These are phyloP conservation scores for Pisolithus tinctorius DNA, from an alignment of 768 basidiomycete genomes.

Conservation along the genomic window DNA sequence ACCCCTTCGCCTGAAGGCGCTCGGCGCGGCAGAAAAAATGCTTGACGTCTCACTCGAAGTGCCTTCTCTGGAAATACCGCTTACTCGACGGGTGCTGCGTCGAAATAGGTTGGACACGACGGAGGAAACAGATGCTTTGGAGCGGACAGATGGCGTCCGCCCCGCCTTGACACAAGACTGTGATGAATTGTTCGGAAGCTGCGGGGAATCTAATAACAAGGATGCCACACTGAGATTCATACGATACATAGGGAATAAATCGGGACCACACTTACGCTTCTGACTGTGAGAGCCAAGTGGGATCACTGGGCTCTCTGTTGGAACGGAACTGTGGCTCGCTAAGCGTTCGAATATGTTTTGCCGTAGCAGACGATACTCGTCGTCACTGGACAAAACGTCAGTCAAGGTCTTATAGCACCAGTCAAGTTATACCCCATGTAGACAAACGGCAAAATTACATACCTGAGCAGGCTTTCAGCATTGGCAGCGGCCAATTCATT, in stretches of 20 bases:
- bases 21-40: constrained; percentile 21
- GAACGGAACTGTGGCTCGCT: constrained; percentile 49
- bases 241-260: not conserved
- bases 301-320: constrained; percentile 57
- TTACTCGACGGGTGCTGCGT: constrained; percentile 32
- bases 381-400: constrained; percentile 47
- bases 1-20: constrained; percentile 38
- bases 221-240: constrained; percentile 5
- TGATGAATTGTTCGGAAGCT: constrained; percentile 9
- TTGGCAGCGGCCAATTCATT: constrained; percentile 78
- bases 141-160: constrained; percentile 47
- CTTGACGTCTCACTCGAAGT: constrained; percentile 40
- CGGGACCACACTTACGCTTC: constrained; percentile 6
- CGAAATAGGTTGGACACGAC: constrained; percentile 46
- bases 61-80: constrained; percentile 34
- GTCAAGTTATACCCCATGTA: not conserved
- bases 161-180: constrained; percentile 28
- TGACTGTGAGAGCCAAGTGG: constrained; percentile 39
- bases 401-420: not conserved
- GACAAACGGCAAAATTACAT: constrained; percentile 19
- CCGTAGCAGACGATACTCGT: constrained; percentile 78
- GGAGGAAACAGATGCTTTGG: constrained; percentile 47
- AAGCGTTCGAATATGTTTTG: constrained; percentile 82
- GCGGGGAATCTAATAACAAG: constrained; percentile 11
- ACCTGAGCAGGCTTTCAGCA: constrained; percentile 74